Base-by-base conservation (phyloP, 306 rosid genomes). In the Cotoneaster glaucophyllus region DNA sequence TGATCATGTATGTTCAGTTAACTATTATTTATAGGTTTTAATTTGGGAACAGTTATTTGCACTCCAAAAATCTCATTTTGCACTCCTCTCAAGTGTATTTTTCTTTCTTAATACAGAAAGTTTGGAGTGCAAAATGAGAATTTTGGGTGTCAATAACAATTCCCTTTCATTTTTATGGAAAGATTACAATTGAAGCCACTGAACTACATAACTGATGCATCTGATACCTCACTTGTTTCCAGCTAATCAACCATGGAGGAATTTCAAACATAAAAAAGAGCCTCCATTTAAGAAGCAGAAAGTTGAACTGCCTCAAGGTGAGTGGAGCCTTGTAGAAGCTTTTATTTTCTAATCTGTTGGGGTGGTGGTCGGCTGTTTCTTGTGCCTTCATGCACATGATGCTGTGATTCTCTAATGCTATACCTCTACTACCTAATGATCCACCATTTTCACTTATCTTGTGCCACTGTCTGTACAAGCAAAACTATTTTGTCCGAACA, bases 271-370 rank as follows among this genome's bases (percentile, higher is more conserved):
- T 69, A 95, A 90, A 88, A 95, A 89, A 83, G 98, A 95, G 72
- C 87, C 91, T 74, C 88, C 88, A 58, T 79, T 83, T 34, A 95
- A 89, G 87, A 92, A 90, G 85, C 89, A 85, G 83, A 95, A 86
- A 88, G 86, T 73, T 63, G 98, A 89, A 78, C 83, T 85, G 73
- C 85, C 85, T 84, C 97, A 78, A 89, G 93, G 98, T 95, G 77
- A 89, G 78, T 81, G 73, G 75, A 81, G 67, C 48, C 79, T 58
- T 56, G 15, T 58, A 52, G 59, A 76, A 67, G 74, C 54, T 73
- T 44, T 25, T 14, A 73, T 6, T 67, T 78, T 59, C n/a, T 53
- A 31, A 12, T 28, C 54, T 22, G 11, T 24, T 67, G 32, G 34
- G 31, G 32, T 1, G 48, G 19, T 48, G 19, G 19, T 72, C 5